Conservation (phyloP, 2,329 filamentous ascomycete genomes). For the Sporothrix variecibatus region DNA sequence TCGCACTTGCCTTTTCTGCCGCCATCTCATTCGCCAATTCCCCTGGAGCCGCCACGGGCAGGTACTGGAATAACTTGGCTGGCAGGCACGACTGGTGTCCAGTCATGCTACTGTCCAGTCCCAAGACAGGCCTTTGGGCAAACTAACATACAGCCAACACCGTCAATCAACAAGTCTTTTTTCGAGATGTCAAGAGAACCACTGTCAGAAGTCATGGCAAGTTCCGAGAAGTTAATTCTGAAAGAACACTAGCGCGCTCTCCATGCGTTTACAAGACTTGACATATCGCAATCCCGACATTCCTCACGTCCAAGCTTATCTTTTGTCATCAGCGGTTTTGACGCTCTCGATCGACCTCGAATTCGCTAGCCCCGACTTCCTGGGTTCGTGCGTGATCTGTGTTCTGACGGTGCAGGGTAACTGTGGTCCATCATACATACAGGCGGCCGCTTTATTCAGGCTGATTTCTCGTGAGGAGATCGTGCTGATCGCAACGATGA, state of each 20-base stretch:
- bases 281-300: not conserved
- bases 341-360: not conserved
- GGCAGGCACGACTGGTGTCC: not conserved
- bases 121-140: not conserved
- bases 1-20: not conserved
- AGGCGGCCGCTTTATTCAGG: conserved; percentile 1
- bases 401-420: not conserved
- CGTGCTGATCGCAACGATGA: not conserved
- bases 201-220: not conserved
- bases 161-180: not conserved
- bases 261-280: not conserved
- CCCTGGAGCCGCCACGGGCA: not conserved
- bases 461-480: not conserved
- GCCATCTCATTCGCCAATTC: conserved; percentile 5
- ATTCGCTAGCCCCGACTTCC: not conserved
- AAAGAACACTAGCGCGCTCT: not conserved
- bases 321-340: not conserved
- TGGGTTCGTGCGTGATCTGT: not conserved
- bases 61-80: not conserved
- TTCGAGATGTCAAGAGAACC: not conserved
- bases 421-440: too few species aligned
- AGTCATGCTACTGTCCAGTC: not conserved
- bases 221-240: not conserved
- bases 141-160: not conserved
- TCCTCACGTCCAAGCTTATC: too few species aligned